Percentiles rank a stretch among this genome's conserved stretches.
These are phyloP conservation scores for Sistotremastrum niveocremeum DNA, from an alignment of 768 basidiomycete genomes.

Conservation along the genomic window DNA sequence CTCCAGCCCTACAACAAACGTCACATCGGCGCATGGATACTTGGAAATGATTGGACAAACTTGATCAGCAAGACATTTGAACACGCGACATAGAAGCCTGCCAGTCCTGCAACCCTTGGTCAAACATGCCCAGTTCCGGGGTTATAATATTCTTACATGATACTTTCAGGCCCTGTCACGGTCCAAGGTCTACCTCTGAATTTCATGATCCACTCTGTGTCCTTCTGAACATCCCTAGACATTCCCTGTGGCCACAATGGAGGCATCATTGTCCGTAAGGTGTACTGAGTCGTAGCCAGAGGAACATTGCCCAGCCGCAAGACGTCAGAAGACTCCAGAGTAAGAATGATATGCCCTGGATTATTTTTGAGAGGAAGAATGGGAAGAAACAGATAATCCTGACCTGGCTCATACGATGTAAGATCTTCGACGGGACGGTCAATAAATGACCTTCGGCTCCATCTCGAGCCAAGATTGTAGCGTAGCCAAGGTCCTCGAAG, in stretches of 20 bases:
- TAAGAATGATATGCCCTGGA: too few relatives aligned
- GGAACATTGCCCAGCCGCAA: too few relatives aligned
- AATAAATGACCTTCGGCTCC: too few relatives aligned
- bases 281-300: background rate
- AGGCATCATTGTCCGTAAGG: background rate
- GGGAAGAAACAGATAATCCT: too few relatives aligned
- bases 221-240: slow-evolving; percentile 6
- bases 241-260: slow-evolving; percentile 1
- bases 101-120: slow-evolving; percentile 30
- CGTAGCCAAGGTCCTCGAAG: too few relatives aligned
- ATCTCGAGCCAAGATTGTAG: too few relatives aligned
- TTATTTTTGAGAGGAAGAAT: too few relatives aligned
- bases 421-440: too few relatives aligned
- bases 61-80: slow-evolving; percentile 37
- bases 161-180: background rate
- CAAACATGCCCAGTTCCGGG: background rate
- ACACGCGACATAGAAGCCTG: slow-evolving; percentile 46
- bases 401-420: too few relatives aligned
- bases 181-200: background rate
- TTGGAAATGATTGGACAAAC: slow-evolving; percentile 6
- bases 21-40: background rate
- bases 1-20: slow-evolving; percentile 43
- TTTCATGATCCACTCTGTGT: slow-evolving; percentile 3
- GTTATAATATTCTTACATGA: background rate
- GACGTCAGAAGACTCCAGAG: too few relatives aligned